Percentiles rank a stretch among this genome's conserved stretches.
Conservation (phyloP, 2,329 filamentous ascomycete species). For the Colletotrichum sp. region DNA sequence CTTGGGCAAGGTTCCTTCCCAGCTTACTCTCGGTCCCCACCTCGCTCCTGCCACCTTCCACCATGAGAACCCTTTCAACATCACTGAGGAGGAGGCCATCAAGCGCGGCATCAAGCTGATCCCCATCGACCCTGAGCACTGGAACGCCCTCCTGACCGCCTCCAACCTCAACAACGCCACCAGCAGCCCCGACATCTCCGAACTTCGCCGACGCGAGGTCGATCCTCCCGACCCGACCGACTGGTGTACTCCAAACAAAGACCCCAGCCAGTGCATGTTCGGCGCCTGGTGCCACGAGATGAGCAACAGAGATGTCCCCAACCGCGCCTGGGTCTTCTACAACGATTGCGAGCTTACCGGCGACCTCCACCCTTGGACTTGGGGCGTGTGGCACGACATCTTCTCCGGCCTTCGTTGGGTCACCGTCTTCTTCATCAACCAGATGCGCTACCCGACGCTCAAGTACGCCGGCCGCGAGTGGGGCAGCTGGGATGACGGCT, state of each 20-base stretch:
- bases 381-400: not conserved
- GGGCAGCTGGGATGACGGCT: not conserved
- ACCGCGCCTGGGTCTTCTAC: slow-evolving; percentile 13
- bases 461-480: slow-evolving; percentile 3
- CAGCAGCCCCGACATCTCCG: not conserved
- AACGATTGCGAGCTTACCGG: slow-evolving; percentile 5
- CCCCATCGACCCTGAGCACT: slow-evolving; percentile 4
- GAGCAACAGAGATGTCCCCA: not conserved
- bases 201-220: not conserved
- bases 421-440: not conserved
- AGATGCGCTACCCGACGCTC: not conserved
- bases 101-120: slow-evolving; percentile 5
- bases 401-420: slow-evolving; percentile 7
- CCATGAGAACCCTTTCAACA: not conserved
- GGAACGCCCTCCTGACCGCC: not conserved
- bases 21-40: not conserved
- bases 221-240: slow-evolving; percentile 2
- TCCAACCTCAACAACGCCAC: not conserved
- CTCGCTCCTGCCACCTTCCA: slow-evolving; percentile 1
- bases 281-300: slow-evolving; percentile 8
- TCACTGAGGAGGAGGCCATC: slow-evolving; percentile 10
- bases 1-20: not conserved
- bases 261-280: not conserved
- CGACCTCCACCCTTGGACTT: not conserved
- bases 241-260: slow-evolving; percentile 7